Conservation (phyloP, 2,329 filamentous ascomycete genomes). For the Fusarium sambucinum region DNA sequence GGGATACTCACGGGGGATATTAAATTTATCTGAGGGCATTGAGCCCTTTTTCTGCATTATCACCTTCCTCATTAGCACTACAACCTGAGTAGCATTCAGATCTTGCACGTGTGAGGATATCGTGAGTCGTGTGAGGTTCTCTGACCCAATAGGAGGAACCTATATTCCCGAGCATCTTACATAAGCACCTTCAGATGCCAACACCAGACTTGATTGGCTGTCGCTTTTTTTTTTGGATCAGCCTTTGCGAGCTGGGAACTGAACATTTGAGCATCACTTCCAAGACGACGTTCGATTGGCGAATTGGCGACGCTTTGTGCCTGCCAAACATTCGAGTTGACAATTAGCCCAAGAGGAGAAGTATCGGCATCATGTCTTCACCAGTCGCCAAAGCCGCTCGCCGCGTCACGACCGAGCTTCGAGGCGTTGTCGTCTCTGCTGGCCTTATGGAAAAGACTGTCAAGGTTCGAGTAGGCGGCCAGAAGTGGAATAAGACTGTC, state of each 20-base stretch:
- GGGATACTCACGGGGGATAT: background rate
- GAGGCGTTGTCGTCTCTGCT: constrained; percentile 80
- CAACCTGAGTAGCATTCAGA: background rate
- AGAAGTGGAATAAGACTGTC: constrained; percentile 78
- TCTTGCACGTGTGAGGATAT: constrained; percentile 12
- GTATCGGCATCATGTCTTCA: constrained; percentile 52
- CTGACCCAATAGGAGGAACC: constrained; percentile 21
- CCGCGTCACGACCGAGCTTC: constrained; percentile 63
- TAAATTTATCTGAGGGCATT: background rate
- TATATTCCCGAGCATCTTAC: constrained; percentile 18
- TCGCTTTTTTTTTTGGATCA: constrained; percentile 42
- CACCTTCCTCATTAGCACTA: background rate
- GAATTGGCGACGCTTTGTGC: constrained; percentile 16
- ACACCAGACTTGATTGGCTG: constrained; percentile 36
- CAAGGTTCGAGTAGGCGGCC: constrained; percentile 78
- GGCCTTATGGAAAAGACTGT: constrained; percentile 84
- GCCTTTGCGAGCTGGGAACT: constrained; percentile 17
- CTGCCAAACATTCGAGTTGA: background rate
- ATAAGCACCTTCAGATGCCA: constrained; percentile 17
- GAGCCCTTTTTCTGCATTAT: background rate
- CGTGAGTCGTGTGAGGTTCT: constrained; percentile 23
- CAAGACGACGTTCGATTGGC: constrained; percentile 27
- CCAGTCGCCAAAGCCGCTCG: constrained; percentile 58
- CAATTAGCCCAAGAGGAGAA: constrained; percentile 5
- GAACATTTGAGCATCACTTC: constrained; percentile 23